Percentiles rank a stretch among this genome's conserved stretches.
These are phyloP conservation scores for Aegle marmelos DNA, from an alignment of 345 rosid genomes.

Conservation along the genomic window DNA sequence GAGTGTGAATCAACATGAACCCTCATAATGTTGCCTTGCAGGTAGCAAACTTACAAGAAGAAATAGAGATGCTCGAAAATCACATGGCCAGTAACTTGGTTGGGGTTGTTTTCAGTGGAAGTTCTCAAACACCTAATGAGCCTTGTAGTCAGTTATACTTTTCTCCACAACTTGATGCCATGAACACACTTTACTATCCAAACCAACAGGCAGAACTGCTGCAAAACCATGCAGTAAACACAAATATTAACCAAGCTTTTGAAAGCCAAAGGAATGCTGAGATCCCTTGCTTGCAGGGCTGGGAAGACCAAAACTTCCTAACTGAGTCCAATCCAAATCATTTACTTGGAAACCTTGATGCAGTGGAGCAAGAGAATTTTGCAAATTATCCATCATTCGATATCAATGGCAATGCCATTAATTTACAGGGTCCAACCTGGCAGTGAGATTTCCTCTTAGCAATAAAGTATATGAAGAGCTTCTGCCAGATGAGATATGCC, in stretches of 20 bases:
- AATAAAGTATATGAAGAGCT: neutral
- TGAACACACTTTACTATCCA: constrained; percentile 31
- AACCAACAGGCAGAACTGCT: constrained; percentile 27
- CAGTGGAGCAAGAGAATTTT: constrained; percentile 35
- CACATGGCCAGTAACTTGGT: constrained; percentile 40
- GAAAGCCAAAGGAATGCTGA: constrained; percentile 20
- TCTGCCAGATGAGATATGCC: neutral
- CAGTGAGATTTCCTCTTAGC: neutral
- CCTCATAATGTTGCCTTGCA: constrained; percentile 29
- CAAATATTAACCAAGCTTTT: constrained; percentile 23
- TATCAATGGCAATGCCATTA: constrained; percentile 14
- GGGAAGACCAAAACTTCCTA: constrained; percentile 32
- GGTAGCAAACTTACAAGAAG: constrained; percentile 63
- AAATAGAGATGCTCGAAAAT: constrained; percentile 47
- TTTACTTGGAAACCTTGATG: constrained; percentile 34
- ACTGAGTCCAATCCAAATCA: constrained; percentile 23
- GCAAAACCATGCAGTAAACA: constrained; percentile 22
- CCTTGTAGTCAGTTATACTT: constrained; percentile 24
- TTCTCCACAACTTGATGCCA: constrained; percentile 24
- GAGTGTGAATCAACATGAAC: neutral
- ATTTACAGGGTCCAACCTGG: constrained; percentile 7
- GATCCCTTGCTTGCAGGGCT: constrained; percentile 20
- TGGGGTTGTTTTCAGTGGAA: constrained; percentile 27
- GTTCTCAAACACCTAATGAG: constrained; percentile 17
- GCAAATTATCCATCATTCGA: constrained; percentile 30